Percentiles rank a stretch among this genome's conserved stretches.
Evolutionary conservation across 2,329 filamentous ascomycete species (phyloP).

Genomic region (Lachnellula hyalina): DNA sequence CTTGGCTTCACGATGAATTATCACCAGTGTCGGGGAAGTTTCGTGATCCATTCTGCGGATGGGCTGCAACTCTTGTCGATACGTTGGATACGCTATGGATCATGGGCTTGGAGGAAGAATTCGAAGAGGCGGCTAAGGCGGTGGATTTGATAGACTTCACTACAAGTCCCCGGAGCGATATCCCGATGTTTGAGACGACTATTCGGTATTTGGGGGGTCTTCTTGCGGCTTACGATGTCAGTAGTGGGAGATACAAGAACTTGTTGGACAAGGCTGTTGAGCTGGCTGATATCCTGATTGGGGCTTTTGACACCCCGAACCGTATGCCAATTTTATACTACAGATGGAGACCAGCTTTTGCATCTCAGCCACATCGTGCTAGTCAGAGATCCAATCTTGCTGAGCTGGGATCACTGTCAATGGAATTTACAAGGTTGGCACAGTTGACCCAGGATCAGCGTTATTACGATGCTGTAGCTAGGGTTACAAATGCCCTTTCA

Average conservation of each 20-base stretch:
- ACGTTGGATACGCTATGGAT: slow-evolving; percentile 81
- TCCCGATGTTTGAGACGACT: slow-evolving; percentile 88
- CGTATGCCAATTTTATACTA: slow-evolving; percentile 85
- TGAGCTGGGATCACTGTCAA: slow-evolving; percentile 60
- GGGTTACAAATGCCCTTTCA: slow-evolving; percentile 76
- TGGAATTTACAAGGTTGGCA: slow-evolving; percentile 86
- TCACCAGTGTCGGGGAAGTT: slow-evolving; percentile 62
- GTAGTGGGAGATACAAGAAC: slow-evolving; percentile 60
- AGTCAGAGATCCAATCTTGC: slow-evolving; percentile 50
- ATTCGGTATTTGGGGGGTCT: slow-evolving; percentile 89
- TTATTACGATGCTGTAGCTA: slow-evolving; percentile 86
- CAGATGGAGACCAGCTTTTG: slow-evolving; percentile 63
- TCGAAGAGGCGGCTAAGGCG: slow-evolving; percentile 67
- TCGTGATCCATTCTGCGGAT: slow-evolving; percentile 82
- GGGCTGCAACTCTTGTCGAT: slow-evolving; percentile 85
- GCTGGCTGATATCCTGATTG: slow-evolving; percentile 65
- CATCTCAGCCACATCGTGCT: slow-evolving; percentile 60
- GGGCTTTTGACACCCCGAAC: slow-evolving; percentile 81
- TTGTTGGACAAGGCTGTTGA: slow-evolving; percentile 68
- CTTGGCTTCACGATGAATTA: slow-evolving; percentile 85
- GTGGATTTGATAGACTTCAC: slow-evolving; percentile 80
- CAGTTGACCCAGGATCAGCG: slow-evolving; percentile 76
- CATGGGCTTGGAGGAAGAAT: slow-evolving; percentile 73
- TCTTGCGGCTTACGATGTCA: slow-evolving; percentile 81
- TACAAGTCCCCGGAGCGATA: slow-evolving; percentile 57